Base-by-base conservation (phyloP, 257 asterid genomes). In the Nicotiana noctiflora region DNA sequence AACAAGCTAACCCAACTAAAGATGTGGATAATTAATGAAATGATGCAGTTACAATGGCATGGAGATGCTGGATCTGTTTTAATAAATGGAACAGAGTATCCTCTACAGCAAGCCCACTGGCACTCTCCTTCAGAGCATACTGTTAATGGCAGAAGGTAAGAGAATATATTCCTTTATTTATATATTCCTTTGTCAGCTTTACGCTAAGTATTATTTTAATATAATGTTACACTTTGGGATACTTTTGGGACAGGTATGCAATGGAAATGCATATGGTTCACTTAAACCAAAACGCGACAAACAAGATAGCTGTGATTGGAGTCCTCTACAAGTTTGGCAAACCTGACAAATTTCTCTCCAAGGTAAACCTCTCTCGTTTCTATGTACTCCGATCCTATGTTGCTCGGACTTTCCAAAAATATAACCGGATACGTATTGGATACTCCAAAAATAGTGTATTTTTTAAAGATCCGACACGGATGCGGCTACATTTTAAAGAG, bases 81-180 rank as follows among this genome's bases (percentile, higher is more conserved):
- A 11, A 86, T 93, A 57, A 89, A 90, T 23, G 90, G 89, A 57
- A 85, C 76, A 2, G 76, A 84, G 19, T 93, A 89, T 57, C 40
- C 79, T 4, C 94, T 93, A 37, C 81, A 27, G 27, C 90, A 88
- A 34, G 90, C 91, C 21, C 98, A 93, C 21, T 91, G 98, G 98
- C 98, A 93, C 82, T 88, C 97, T 67, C 95, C 98, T 23, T 90
- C 98, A 0, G 98, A 93, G 84, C 97, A 91, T 85, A 90, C 94
- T 9, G 72, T 91, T 76, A 66, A 88, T 17, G 98, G 97, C 14
- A 88, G 85, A 84, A 89, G 95, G 89, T 77, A 31, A 10, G 8
- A 1, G 14, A 66, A 29, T 66, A 66, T 55, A 31, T 27, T 29
- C 52, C 7, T 17, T 23, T 4, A n/a, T 15, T 52, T 70, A n/a